These are phyloP conservation scores for Cruciata laevipes DNA, from an alignment of 257 asterid species.

Conservation along the genomic window DNA sequence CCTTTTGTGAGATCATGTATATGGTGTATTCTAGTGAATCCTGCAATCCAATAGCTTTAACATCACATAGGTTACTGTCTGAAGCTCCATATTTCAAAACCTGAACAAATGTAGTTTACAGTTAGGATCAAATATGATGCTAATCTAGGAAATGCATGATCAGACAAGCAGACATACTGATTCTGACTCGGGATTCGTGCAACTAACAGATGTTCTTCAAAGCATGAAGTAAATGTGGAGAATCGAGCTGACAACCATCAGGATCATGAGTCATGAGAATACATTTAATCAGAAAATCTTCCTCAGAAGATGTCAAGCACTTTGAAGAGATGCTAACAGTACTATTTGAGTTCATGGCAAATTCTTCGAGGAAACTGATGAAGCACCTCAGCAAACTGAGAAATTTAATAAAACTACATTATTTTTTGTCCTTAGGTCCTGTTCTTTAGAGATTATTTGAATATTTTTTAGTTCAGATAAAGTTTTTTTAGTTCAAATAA, in stretches of 20 bases:
- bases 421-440: background rate
- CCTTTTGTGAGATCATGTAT: conserved; percentile 54
- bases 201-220: conserved; percentile 34
- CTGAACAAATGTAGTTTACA: conserved; percentile 28
- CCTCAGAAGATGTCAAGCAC: conserved; percentile 24
- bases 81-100: conserved; percentile 22
- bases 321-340: conserved; percentile 10
- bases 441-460: too few species aligned
- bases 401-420: conserved; percentile 1
- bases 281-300: conserved; percentile 43
- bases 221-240: conserved; percentile 33
- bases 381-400: background rate
- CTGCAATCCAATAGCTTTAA: conserved; percentile 29
- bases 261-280: conserved; percentile 57
- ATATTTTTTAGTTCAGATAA: too few species aligned
- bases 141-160: background rate
- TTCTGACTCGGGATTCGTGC: conserved; percentile 22
- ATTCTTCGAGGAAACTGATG: conserved; percentile 3
- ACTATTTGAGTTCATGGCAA: conserved; percentile 32
- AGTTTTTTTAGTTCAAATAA: too few species aligned
- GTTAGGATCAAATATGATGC: background rate
- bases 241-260: conserved; percentile 40
- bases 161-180: conserved; percentile 20
- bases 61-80: conserved; percentile 13
- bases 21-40: conserved; percentile 39